Evolutionary conservation across 129 eudicot genomes (phyloP).

Genomic region (Ambrosia artemisiifolia): DNA sequence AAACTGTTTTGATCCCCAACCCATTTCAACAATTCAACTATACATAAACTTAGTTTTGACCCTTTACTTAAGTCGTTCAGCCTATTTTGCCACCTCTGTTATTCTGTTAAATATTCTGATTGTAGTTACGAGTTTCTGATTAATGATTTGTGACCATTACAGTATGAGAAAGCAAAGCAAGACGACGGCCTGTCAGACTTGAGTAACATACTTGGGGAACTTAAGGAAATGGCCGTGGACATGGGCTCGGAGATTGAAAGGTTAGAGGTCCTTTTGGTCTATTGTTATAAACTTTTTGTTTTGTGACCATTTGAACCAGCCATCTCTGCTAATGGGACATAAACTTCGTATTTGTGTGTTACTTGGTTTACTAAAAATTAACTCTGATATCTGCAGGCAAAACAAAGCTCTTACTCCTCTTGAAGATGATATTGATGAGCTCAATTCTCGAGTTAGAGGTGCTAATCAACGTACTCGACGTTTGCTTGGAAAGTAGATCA

Average conservation of each 20-base stretch:
- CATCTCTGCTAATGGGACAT: no score
- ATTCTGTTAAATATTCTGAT: background rate
- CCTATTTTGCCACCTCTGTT: background rate
- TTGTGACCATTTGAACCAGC: no score
- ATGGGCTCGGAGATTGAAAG: conserved; percentile 96
- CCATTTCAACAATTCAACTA: no score
- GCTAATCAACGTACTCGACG: conserved; percentile 71
- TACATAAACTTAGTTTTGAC: no score
- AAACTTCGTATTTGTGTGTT: background rate
- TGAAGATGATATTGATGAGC: conserved; percentile 71
- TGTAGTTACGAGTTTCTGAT: background rate
- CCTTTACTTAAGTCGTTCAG: background rate
- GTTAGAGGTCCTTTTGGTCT: conserved; percentile 23
- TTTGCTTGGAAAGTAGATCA: conserved; percentile 63
- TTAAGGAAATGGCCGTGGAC: conserved; percentile 87
- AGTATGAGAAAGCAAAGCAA: conserved; percentile 80
- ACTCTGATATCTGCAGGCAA: conserved; percentile 51
- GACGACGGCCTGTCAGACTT: conserved; percentile 80
- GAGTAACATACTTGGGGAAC: conserved; percentile 76
- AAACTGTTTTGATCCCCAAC: no score
- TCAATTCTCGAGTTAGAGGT: conserved; percentile 55
- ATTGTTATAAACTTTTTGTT: background rate
- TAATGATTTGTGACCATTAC: conserved; percentile 22
- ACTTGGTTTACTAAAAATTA: background rate
- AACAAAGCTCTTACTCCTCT: conserved; percentile 58